Base-by-base conservation (phyloP, 2,329 filamentous ascomycete species). In the Alternaria viburni region DNA sequence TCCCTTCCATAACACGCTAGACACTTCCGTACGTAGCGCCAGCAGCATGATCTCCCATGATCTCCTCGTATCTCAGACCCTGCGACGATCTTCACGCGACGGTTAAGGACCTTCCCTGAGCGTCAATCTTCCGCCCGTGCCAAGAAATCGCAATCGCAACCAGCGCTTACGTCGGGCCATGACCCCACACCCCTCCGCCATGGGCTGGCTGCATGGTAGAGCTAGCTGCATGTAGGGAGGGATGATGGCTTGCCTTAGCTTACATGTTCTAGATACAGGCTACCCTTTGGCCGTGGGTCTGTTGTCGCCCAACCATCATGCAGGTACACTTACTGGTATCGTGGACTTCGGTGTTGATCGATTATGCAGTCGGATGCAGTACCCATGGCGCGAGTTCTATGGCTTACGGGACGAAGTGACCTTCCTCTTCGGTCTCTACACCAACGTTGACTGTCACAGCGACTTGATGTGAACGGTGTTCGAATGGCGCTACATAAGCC, bases 61-160 rank as follows among this genome's bases (percentile, higher is more conserved):
- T 61, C 62, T 41, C 32, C 47, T 52, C 62, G 32, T 64, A 61
- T 61, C 58, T 61, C 43, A 43, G 54, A 50, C 62, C 58, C 58
- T 61, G 62, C 45, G 54, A 19, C 54, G 62, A 64, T 64, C 62
- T 25, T 49, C 25, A 45, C 5, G 21, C 25, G 15, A 21, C 28
- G 26, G 25, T 41, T 45, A 41, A 21, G 49, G 58, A 61, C 62
- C 62, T 64, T 64, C 62, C 62, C 41, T 57, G 54, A 49, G 23
- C 43, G 58, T 64, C 58, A 28, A 62, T 28, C 17, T 49, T 58
- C 47, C 58, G 47, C 54, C 25, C n/a, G 23, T 45, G 62, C 62
- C 58, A 64, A 64, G 61, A 28, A 23, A 17, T 23, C 19, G 25
- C 23, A 57, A 62, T 62, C 60, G 41, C 25, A 57, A 30, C 30